These are phyloP conservation scores for Didymella keratinophila DNA, from an alignment of 2,329 filamentous ascomycete genomes.

Conservation along the genomic window DNA sequence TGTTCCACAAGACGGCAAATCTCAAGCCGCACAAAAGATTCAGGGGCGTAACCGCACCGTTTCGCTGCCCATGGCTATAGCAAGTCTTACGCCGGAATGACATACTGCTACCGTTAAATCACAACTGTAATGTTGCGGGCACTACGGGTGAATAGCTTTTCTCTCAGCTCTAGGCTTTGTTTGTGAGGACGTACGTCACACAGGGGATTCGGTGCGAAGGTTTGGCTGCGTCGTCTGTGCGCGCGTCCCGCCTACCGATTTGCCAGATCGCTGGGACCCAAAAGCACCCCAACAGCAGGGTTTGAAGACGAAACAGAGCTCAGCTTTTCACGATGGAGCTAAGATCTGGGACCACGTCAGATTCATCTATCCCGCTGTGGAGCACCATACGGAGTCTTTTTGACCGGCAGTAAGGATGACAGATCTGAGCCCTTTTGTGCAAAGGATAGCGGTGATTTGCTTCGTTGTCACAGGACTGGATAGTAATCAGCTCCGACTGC, in stretches of 20 bases:
- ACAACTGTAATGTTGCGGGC: neutral
- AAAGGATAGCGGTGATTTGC: neutral
- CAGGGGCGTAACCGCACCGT: neutral
- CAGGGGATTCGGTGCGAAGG: neutral
- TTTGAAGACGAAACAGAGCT: constrained; percentile 3
- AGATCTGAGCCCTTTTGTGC: neutral
- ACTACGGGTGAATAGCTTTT: neutral
- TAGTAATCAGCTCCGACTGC: neutral
- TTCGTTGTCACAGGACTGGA: neutral
- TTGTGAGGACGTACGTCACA: constrained; percentile 16
- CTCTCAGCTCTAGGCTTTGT: neutral
- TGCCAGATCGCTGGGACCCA: constrained; percentile 17
- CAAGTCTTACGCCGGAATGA: constrained; percentile 2
- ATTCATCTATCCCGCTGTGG: constrained; percentile 18
- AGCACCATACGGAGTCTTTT: neutral
- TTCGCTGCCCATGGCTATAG: neutral
- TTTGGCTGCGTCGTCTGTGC: constrained; percentile 5
- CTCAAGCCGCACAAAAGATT: constrained; percentile 1
- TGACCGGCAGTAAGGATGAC: constrained; percentile 4
- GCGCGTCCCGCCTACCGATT: neutral
- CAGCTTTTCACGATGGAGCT: constrained; percentile 8
- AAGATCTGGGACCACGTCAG: constrained; percentile 17
- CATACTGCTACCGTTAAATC: neutral
- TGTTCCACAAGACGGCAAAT: constrained; percentile 8
- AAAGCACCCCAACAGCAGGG: constrained; percentile 13